Evolutionary conservation across 805 yeast species (phyloP).

Genomic region (Yarrowia osloensis): DNA sequence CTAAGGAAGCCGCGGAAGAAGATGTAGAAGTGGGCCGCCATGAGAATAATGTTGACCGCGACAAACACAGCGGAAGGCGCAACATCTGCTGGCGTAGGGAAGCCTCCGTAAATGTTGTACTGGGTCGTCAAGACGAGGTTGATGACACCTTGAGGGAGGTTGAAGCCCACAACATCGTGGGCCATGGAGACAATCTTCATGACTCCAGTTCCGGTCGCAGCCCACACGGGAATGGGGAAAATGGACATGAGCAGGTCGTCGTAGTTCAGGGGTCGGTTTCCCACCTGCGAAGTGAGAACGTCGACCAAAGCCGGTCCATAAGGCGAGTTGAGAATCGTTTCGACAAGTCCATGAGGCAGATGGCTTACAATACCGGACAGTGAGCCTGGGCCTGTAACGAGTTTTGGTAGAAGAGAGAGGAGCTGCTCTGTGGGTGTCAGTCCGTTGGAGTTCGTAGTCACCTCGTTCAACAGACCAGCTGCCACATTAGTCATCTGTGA

Average conservation of each 20-base stretch:
- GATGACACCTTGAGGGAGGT: not conserved
- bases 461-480: not conserved
- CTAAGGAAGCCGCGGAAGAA: slow-evolving; percentile 53
- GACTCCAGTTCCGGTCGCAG: slow-evolving; percentile 20
- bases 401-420: not conserved
- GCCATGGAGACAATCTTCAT: slow-evolving; percentile 12
- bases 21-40: slow-evolving; percentile 50
- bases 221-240: slow-evolving; percentile 20
- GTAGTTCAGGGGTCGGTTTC: slow-evolving; percentile 4
- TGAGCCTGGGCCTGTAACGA: not conserved
- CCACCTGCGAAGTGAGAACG: not conserved
- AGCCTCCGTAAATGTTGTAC: slow-evolving; percentile 57
- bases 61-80: slow-evolving; percentile 63
- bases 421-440: slow-evolving; percentile 5
- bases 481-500: not conserved
- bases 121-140: slow-evolving; percentile 36
- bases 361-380: not conserved
- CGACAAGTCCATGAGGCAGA: not conserved
- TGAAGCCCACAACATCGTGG: not conserved
- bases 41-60: slow-evolving; percentile 53
- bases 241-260: slow-evolving; percentile 12
- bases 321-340: slow-evolving; percentile 6
- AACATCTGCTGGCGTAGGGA: slow-evolving; percentile 54
- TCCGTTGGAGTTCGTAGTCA: not conserved
- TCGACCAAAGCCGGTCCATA: slow-evolving; percentile 1